Base-by-base conservation (phyloP, 768 basidiomycete species). In the Strobilomyces echinocephalus region DNA sequence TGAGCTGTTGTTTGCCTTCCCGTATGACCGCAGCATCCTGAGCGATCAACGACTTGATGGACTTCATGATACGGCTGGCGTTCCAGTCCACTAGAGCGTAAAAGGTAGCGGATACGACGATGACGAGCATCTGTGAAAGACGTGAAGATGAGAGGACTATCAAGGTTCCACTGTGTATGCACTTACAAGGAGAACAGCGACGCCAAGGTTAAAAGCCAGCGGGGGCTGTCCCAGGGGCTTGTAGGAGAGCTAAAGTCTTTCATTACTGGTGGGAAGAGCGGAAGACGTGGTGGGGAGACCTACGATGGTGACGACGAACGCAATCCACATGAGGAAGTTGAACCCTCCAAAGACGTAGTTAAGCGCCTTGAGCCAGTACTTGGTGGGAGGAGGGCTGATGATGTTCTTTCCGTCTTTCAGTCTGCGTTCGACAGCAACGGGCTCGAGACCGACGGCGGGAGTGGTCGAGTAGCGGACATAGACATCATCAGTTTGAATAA, bases 311-410 rank as follows among this genome's bases (percentile, higher is more conserved):
- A 78, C 73, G 50, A 83, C 68, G 55, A 79, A 79, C 0, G 79
- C 81, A 46, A 78, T 72, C 71, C 81, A 75, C 68, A 83, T 77
- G 15, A 83, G 65, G 49, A 74, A 75, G 48, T 81, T 81, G 63
- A 83, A 83, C 1, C 82, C 82, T 39, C 81, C 79, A 43, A 83
- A 79, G 45, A 83, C 54, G 49, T 81, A 83, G 58, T 75, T 76
- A 16, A 79, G 60, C 30, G 73, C 69, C 70, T 81, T 82, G 61
- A 74, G 72, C 72, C 67, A 78, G 58, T 71, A 73, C 59, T 78
- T 75, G 8, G 73, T 74, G 4, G 73, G 74, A 3, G 78, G 78
- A 0, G 79, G 74, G 20, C 74, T 75, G 20, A 83, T 77, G 40
- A 74, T 66, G 60, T 83, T 83, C 57, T 71, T 76, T 6, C 77